Evolutionary conservation across 257 asterid species (phyloP).

Genomic region (Plantago major): DNA sequence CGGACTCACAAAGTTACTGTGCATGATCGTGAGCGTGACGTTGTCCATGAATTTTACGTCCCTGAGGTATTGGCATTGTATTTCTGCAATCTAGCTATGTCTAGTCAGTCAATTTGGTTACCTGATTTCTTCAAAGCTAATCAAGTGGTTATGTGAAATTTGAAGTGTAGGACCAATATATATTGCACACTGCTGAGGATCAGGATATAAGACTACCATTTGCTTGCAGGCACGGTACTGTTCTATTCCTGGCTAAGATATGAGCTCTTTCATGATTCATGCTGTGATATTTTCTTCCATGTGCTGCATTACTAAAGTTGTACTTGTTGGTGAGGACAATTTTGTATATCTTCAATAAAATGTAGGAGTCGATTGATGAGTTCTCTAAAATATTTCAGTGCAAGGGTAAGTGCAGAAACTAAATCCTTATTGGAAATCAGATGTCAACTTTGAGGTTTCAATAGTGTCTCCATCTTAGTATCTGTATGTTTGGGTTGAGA

Average conservation of each 20-base stretch:
- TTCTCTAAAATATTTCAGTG: background rate
- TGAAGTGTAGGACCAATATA: constrained; percentile 75
- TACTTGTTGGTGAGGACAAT: background rate
- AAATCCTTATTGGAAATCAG: background rate
- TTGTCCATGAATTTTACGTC: constrained; percentile 49
- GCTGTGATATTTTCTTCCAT: background rate
- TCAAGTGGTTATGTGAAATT: constrained; percentile 8
- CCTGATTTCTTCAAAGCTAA: constrained; percentile 15
- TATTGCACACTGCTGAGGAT: constrained; percentile 86
- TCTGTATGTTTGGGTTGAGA: background rate
- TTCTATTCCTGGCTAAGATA: constrained; percentile 20
- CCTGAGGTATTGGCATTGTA: constrained; percentile 40
- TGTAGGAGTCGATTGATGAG: constrained; percentile 2
- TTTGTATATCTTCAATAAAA: constrained; percentile 1
- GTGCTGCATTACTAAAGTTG: constrained; percentile 6
- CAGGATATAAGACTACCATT: constrained; percentile 82
- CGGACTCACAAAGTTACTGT: constrained; percentile 57
- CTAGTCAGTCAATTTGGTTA: background rate
- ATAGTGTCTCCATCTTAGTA: too few species aligned
- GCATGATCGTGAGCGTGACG: constrained; percentile 54
- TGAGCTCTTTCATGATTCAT: background rate
- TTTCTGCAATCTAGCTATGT: background rate
- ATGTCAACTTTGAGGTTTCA: background rate
- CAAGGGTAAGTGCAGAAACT: background rate
- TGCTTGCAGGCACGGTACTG: constrained; percentile 96